Evolutionary conservation across 2,329 filamentous ascomycete species (phyloP).

Genomic region (Lachnellula occidentalis): DNA sequence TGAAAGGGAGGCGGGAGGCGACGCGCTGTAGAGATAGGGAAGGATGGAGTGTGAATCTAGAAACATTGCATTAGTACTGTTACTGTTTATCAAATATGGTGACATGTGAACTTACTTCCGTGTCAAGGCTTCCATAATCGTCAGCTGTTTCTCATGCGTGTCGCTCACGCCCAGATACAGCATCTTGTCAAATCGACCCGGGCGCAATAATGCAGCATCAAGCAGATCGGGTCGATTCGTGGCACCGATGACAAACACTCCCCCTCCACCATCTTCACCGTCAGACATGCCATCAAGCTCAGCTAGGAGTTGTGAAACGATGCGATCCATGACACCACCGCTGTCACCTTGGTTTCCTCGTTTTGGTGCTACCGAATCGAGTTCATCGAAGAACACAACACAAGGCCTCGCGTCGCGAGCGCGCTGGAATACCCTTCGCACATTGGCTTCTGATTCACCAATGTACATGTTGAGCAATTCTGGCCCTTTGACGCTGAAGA

Average conservation of each 20-base stretch:
- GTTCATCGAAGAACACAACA: conserved; percentile 88
- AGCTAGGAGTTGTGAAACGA: conserved; percentile 88
- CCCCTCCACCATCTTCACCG: conserved; percentile 71
- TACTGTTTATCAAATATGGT: conserved; percentile 2
- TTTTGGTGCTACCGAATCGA: conserved; percentile 92
- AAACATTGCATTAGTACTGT: conserved; percentile 10
- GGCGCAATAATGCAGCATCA: conserved; percentile 82
- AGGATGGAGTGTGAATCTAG: conserved; percentile 80
- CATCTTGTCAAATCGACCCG: conserved; percentile 97
- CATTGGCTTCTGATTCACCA: conserved; percentile 88
- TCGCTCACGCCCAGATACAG: conserved; percentile 94
- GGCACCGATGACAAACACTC: conserved; percentile 94
- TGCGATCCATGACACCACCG: conserved; percentile 96
- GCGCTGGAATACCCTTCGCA: conserved; percentile 81
- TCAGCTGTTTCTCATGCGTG: conserved; percentile 93
- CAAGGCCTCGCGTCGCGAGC: conserved; percentile 82
- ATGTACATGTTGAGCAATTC: conserved; percentile 96
- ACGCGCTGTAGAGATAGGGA: conserved; percentile 70
- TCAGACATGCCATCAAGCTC: conserved; percentile 98
- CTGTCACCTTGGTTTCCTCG: conserved; percentile 95
- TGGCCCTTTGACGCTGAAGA: conserved; percentile 89
- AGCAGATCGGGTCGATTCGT: conserved; percentile 92
- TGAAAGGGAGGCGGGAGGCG: conserved; percentile 77
- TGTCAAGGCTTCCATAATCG: conserved; percentile 88
- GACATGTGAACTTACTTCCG: conserved; percentile 66